phyloP scores from a whole-genome alignment of 306 rosid genomes.

The Quercus bicolor region DNA sequence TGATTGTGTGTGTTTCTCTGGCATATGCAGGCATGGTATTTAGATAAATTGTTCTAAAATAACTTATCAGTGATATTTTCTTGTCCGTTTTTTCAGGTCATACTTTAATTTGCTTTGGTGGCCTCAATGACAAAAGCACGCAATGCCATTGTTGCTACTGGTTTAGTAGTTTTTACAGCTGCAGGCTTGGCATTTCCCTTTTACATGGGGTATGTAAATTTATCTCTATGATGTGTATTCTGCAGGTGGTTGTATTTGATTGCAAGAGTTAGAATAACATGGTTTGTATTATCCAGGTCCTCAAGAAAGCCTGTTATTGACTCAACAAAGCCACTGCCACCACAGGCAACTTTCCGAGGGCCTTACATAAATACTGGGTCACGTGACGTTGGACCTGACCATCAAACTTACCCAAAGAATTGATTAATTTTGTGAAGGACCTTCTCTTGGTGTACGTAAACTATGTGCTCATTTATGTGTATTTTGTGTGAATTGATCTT shows the following conservation, averaged over 20 bases:
- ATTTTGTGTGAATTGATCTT: background rate
- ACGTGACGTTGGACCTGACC: constrained; percentile 82
- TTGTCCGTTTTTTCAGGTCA: constrained; percentile 1
- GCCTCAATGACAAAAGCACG: constrained; percentile 52
- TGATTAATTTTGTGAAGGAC: constrained; percentile 19
- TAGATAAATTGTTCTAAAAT: no score
- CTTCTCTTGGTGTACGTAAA: background rate
- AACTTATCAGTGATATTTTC: background rate
- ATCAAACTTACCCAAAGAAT: constrained; percentile 55
- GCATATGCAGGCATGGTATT: no score
- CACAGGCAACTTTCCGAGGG: constrained; percentile 95
- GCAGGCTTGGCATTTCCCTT: constrained; percentile 93
- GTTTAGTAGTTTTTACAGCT: constrained; percentile 60
- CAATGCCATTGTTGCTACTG: constrained; percentile 63
- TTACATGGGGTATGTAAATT: constrained; percentile 85
- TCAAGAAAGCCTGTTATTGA: constrained; percentile 82
- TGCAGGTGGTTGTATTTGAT: background rate
- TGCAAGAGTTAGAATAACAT: constrained; percentile 2
- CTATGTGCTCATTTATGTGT: background rate
- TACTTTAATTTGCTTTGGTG: background rate
- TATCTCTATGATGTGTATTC: background rate
- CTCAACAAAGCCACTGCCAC: constrained; percentile 74
- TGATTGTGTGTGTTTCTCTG: no score
- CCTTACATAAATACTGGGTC: constrained; percentile 96
- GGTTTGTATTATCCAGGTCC: constrained; percentile 44